phyloP scores from a whole-genome alignment of 202 grass and related monocot species.

The Schoenoplectus triqueter region DNA sequence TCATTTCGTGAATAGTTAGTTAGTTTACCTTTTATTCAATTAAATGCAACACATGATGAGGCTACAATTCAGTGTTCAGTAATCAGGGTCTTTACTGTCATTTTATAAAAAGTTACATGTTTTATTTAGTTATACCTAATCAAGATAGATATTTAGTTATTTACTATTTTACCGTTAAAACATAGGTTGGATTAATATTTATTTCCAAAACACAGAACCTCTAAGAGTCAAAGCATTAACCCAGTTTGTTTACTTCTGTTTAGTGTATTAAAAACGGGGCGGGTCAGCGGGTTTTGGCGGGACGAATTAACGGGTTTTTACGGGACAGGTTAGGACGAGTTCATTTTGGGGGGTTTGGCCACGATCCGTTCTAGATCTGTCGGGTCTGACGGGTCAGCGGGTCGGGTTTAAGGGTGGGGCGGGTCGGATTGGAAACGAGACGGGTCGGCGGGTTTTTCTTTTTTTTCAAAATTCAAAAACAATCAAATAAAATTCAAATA shows the following conservation, averaged over 20 bases:
- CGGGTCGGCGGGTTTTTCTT: too few species aligned
- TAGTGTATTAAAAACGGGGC: too few species aligned
- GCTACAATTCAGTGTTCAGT: neutral
- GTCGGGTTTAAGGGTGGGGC: too few species aligned
- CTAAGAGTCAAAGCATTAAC: neutral
- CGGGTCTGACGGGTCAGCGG: too few species aligned
- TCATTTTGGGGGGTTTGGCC: too few species aligned
- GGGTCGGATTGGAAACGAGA: too few species aligned
- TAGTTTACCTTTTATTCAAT: neutral
- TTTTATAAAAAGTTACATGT: neutral
- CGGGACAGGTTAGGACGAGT: too few species aligned
- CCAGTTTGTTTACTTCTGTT: neutral
- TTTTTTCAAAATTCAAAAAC: too few species aligned
- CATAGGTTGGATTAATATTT: neutral
- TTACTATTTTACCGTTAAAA: neutral
- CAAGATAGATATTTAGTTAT: neutral
- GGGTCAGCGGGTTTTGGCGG: too few species aligned
- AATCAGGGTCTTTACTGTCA: slow-evolving; percentile 6
- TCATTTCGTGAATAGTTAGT: neutral
- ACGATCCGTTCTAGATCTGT: too few species aligned
- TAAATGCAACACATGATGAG: neutral
- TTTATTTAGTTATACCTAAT: neutral
- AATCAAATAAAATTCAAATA: too few species aligned
- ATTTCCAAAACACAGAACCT: neutral
- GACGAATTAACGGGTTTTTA: too few species aligned